These are phyloP conservation scores for Starmera caribaea DNA, from an alignment of 805 yeast genomes.

Conservation along the genomic window DNA sequence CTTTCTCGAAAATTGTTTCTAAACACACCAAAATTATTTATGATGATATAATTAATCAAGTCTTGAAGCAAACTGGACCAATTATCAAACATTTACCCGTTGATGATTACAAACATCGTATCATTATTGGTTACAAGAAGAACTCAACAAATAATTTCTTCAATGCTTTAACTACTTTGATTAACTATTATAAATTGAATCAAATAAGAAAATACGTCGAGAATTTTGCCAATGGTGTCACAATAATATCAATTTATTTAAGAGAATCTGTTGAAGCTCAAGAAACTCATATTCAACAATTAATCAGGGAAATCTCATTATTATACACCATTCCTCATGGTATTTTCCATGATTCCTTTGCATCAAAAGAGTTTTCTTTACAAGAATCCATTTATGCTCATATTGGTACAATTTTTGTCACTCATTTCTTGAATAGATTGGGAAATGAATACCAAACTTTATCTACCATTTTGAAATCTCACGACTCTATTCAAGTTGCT, in stretches of 20 bases:
- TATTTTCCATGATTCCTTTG: constrained; percentile 65
- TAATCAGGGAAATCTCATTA: constrained; percentile 88
- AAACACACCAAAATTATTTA: constrained; percentile 72
- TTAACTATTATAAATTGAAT: constrained; percentile 77
- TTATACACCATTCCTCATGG: constrained; percentile 87
- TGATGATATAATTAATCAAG: constrained; percentile 59
- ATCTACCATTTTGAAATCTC: constrained; percentile 50
- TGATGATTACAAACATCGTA: constrained; percentile 75
- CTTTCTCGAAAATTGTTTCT: constrained; percentile 71
- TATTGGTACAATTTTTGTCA: constrained; percentile 83
- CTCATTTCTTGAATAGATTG: constrained; percentile 88
- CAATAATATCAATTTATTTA: constrained; percentile 81
- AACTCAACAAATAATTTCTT: constrained; percentile 79
- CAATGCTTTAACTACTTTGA: constrained; percentile 77
- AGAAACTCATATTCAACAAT: constrained; percentile 73
- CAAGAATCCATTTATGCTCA: constrained; percentile 95
- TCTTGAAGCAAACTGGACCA: constrained; percentile 77
- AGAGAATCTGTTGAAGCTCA: constrained; percentile 44
- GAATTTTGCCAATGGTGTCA: constrained; percentile 82
- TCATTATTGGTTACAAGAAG: constrained; percentile 81
- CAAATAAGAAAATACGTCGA: constrained; percentile 90
- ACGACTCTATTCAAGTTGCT: constrained; percentile 52
- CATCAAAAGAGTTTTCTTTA: constrained; percentile 69
- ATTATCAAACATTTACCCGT: constrained; percentile 81
- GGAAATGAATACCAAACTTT: constrained; percentile 82